Conservation (phyloP, 108 stramenopile species). For the Mediolabrus comicus region DNA sequence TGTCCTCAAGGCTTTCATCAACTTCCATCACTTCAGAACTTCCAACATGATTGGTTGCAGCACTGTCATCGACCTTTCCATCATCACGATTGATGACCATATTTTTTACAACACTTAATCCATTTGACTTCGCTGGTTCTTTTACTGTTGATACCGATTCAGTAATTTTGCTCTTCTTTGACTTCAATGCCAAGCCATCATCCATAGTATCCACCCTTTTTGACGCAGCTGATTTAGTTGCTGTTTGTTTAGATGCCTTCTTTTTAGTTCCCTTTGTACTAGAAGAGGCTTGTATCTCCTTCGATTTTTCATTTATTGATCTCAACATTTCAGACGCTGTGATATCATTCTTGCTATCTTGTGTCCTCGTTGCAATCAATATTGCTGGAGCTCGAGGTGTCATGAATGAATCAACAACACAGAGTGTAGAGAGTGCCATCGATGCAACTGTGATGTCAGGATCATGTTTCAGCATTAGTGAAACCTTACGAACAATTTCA, state of each 20-base stretch:
- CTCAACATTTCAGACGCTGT: conserved; percentile 1
- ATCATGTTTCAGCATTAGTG: conserved; percentile 22
- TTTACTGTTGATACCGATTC: not conserved
- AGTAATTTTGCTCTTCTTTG: not conserved
- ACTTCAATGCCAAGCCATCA: not conserved
- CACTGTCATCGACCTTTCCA: not conserved
- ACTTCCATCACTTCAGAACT: not conserved
- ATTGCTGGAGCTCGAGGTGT: conserved; percentile 41
- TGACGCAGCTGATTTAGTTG: not conserved
- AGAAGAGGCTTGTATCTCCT: not conserved
- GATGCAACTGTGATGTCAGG: conserved; percentile 32
- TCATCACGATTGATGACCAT: not conserved
- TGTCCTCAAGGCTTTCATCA: not conserved
- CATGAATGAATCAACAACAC: conserved; percentile 28
- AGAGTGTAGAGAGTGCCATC: conserved; percentile 28
- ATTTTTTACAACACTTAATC: not conserved
- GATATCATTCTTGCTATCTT: not conserved
- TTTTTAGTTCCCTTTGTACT: conserved; percentile 2
- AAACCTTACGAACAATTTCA: conserved; percentile 14
- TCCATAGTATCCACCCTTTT: not conserved
- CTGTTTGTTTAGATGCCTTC: not conserved
- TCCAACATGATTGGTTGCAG: no score
- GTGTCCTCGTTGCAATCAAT: conserved; percentile 10
- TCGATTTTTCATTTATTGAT: not conserved
- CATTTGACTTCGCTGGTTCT: not conserved